phyloP scores from a whole-genome alignment of 192 early-diverging fungal genomes.

The Allomyces javanicus region DNA sequence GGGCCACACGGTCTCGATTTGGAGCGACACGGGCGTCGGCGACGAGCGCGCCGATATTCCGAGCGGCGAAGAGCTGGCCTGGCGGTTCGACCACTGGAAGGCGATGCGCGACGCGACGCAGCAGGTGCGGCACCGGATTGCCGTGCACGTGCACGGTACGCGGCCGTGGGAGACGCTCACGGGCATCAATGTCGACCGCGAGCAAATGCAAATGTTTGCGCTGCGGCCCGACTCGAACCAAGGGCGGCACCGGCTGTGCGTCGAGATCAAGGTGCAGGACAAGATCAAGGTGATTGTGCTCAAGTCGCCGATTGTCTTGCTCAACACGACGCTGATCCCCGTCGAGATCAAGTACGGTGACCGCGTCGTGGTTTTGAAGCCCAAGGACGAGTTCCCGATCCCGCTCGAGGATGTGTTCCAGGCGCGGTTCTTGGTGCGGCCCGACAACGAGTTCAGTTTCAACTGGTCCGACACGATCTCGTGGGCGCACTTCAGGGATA shows the following conservation, averaged over 20 bases:
- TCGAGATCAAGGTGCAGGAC: constrained; percentile 66
- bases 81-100: constrained; percentile 97
- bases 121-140: constrained; percentile 51
- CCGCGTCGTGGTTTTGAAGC: not conserved
- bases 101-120: constrained; percentile 57
- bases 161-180: constrained; percentile 75
- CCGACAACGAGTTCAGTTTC: not conserved
- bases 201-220: constrained; percentile 58
- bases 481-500: not conserved
- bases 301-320: constrained; percentile 59
- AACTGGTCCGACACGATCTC: not conserved
- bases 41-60: constrained; percentile 46
- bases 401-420: not conserved
- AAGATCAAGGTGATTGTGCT: constrained; percentile 87
- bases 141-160: constrained; percentile 62
- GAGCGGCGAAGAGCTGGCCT: constrained; percentile 54
- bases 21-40: constrained; percentile 44
- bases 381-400: not conserved
- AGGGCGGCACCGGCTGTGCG: constrained; percentile 62
- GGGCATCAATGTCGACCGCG: constrained; percentile 70
- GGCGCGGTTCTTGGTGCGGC: not conserved
- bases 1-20: constrained; percentile 74
- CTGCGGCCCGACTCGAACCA: constrained; percentile 61
- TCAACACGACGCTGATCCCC: constrained; percentile 56
- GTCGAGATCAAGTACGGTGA: not conserved